Base-by-base conservation (phyloP, 192 early-diverging fungal species). In the Spizellomyces sp. region DNA sequence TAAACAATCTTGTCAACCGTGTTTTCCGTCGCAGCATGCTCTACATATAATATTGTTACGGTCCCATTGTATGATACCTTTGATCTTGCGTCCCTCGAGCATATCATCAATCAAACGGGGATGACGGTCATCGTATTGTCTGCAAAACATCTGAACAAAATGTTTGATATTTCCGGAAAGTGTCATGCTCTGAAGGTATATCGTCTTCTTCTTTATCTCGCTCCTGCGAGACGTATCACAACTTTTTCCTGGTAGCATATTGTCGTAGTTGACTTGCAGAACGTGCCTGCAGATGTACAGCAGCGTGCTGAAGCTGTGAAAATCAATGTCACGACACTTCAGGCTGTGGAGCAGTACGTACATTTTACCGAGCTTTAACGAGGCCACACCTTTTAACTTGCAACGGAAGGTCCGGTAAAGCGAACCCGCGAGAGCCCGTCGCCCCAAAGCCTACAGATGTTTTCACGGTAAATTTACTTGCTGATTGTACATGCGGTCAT, bases 61-160 rank as follows among this genome's bases (percentile, higher is more conserved):
- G 93, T 95, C 8, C 88, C 94, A 6, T 80, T 96, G 45, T 95
- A 95, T 77, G 95, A 97, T 73, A 94, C 94, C 17, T 84, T 97
- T 14, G 96, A 93, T 58, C 85, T 88, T 0, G 91, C 94, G 41
- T 85, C 92, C 8, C 81, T 96, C 50, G 86, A 91, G 78, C 94
- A 90, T 66, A 93, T 96, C 47, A 70, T 96, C 21, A 94, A 93
- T 77, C 93, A 96, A 59, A 83, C 93, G 9, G 93, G 94, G 47
- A 81, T 91, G 58, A 77, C 86, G 27, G 69, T 90, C 27, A 74
- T 94, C n/a, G 82, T 92, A 44, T 88, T 89, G 61, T 87, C 85
- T 43, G 58, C 81, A 48, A 86, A 84, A 73, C 81, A 88, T 59
- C 63, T 91, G 43, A 80, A 86, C 61, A 84, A 83, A 72, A 58